Percentiles rank a stretch among this genome's conserved stretches.
Conservation (phyloP, 106 monocot genomes). For the Triglochin maritima region DNA sequence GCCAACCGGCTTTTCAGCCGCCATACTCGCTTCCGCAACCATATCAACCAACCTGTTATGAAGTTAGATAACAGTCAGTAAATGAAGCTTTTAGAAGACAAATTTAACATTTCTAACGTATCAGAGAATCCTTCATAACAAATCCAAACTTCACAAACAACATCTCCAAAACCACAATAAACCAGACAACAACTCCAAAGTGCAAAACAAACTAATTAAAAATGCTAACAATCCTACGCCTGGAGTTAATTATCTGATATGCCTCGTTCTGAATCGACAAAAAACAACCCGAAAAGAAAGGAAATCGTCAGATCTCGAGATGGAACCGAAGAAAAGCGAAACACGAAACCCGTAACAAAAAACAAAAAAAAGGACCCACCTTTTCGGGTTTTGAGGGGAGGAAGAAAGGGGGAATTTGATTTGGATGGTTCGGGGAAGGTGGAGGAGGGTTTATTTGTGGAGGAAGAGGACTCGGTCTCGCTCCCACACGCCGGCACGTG, state of each 20-base stretch:
- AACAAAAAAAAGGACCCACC: neutral
- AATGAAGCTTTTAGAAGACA: too few relatives aligned
- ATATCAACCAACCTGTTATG: neutral
- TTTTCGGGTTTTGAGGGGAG: neutral
- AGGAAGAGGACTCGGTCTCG: neutral
- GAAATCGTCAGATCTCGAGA: too few relatives aligned
- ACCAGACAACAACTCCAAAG: neutral
- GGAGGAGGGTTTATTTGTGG: too few relatives aligned
- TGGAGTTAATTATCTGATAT: too few relatives aligned
- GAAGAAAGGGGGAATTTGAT: neutral
- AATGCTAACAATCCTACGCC: too few relatives aligned
- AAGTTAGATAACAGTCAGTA: too few relatives aligned
- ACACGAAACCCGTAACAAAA: neutral
- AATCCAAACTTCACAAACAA: neutral
- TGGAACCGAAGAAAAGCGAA: too few relatives aligned
- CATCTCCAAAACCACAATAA: neutral
- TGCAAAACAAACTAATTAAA: too few relatives aligned
- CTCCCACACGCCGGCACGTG: neutral
- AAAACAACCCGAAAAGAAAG: too few relatives aligned
- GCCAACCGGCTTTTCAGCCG: constrained; percentile 1
- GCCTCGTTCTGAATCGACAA: too few relatives aligned
- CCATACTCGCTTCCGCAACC: neutral
- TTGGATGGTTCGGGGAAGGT: neutral
- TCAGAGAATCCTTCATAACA: too few relatives aligned
- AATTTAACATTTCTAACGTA: too few relatives aligned